A percentile compares a stretch with the other conserved stretches of the same genome.
Evolutionary conservation across 352 stramenopile genomes (phyloP).

Genomic region (Pythium vanterpoolii): DNA sequence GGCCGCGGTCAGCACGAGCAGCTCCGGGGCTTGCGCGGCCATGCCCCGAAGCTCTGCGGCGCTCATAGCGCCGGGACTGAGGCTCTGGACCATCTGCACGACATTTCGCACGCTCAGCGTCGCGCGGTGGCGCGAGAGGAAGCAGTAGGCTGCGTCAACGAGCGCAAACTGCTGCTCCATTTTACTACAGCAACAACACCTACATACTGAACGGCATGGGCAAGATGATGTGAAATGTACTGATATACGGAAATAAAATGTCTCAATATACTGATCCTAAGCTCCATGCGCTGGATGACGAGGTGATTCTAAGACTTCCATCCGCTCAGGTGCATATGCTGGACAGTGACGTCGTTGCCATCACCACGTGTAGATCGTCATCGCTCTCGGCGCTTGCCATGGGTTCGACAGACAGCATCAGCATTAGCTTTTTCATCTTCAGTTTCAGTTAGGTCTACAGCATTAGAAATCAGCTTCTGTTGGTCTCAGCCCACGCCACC

Average conservation of each 20-base stretch:
- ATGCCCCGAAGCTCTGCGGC: constrained; percentile 38
- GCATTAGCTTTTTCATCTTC: no score
- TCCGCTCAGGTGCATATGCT: no score
- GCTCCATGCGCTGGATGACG: not conserved
- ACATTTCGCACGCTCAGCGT: constrained; percentile 47
- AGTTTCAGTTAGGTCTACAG: not conserved
- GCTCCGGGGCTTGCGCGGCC: constrained; percentile 38
- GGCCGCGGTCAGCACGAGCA: constrained; percentile 37
- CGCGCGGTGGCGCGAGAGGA: constrained; percentile 48
- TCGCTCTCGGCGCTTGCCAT: no score
- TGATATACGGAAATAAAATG: not conserved
- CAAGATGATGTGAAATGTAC: no score
- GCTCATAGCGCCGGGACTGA: constrained; percentile 37
- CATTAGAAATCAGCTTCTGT: not conserved
- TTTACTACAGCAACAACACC: not conserved
- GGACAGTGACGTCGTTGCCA: no score
- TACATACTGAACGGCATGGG: no score
- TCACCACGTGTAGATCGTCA: no score
- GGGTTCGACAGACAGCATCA: no score
- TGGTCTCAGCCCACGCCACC: not conserved
- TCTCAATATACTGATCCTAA: not conserved
- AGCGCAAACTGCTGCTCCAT: constrained; percentile 54
- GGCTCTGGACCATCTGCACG: constrained; percentile 58
- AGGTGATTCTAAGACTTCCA: no score
- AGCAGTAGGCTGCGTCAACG: constrained; percentile 64